These are phyloP conservation scores for Aurinia saxatilis DNA, from an alignment of 345 rosid genomes.

Conservation along the genomic window DNA sequence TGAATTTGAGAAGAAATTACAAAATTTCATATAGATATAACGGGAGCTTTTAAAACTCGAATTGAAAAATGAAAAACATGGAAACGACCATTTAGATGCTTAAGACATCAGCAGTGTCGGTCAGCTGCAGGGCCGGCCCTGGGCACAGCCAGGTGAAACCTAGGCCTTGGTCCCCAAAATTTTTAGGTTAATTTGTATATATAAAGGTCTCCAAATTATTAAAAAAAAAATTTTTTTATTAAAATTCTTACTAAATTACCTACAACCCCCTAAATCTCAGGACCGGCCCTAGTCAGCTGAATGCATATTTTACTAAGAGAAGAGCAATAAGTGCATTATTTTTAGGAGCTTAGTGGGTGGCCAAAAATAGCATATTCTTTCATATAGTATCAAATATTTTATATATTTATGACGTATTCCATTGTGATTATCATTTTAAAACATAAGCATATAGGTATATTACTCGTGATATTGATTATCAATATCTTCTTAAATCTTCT, in stretches of 20 bases:
- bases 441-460: neutral
- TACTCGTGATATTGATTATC: neutral
- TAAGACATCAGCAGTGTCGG: neutral
- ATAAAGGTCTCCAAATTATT: too few species aligned
- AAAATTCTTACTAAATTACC: too few species aligned
- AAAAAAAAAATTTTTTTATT: too few species aligned
- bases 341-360: constrained; percentile 16
- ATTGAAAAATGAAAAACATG: neutral
- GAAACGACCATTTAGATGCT: neutral
- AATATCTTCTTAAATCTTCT: neutral
- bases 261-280: too few species aligned
- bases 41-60: neutral
- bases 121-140: too few species aligned
- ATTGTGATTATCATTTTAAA: neutral
- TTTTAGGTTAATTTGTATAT: too few species aligned
- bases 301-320: neutral
- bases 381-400: neutral
- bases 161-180: too few species aligned
- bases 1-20: neutral
- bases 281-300: too few species aligned
- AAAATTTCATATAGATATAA: neutral
- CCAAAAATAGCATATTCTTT: neutral
- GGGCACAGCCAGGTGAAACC: too few species aligned
- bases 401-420: neutral
- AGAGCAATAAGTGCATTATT: constrained; percentile 1